Evolutionary conservation across 1,284 basidiomycete genomes (phyloP).

Genomic region (Leccinum pachyderme): DNA sequence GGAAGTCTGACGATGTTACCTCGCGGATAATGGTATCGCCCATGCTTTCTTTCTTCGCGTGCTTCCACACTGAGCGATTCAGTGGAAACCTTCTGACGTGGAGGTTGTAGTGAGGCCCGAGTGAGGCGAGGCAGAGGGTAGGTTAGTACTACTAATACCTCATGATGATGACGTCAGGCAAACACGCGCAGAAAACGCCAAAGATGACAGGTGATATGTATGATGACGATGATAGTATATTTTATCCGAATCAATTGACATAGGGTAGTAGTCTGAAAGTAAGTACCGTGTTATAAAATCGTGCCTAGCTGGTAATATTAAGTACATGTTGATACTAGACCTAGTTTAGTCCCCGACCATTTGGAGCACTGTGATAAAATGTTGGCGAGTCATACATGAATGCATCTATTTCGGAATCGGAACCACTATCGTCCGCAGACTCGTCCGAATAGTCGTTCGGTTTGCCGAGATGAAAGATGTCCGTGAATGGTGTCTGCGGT

Average conservation of each 20-base stretch:
- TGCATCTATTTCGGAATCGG: constrained; percentile 63
- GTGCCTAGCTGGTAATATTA: not conserved
- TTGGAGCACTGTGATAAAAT: constrained; percentile 41
- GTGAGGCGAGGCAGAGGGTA: constrained; percentile 14
- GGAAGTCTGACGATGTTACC: constrained; percentile 17
- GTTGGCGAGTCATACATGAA: constrained; percentile 65
- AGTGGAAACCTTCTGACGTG: constrained; percentile 10
- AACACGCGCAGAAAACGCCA: constrained; percentile 17
- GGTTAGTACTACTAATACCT: constrained; percentile 1
- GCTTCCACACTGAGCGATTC: constrained; percentile 4
- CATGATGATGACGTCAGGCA: constrained; percentile 23
- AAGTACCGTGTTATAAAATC: constrained; percentile 1
- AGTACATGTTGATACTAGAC: not conserved
- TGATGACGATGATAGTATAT: not conserved
- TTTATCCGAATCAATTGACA: not conserved
- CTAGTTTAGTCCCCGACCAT: constrained; percentile 39
- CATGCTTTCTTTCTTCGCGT: constrained; percentile 16
- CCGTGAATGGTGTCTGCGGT: constrained; percentile 75
- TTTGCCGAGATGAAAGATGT: constrained; percentile 65
- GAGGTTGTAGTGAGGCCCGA: constrained; percentile 17
- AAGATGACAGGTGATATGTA: not conserved
- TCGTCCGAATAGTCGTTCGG: constrained; percentile 41
- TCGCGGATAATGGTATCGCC: constrained; percentile 30
- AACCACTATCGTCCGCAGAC: constrained; percentile 51
- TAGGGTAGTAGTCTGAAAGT: constrained; percentile 4